Evolutionary conservation across 2,329 filamentous ascomycete genomes (phyloP).

Genomic region (Cryoendolithus antarcticus): DNA sequence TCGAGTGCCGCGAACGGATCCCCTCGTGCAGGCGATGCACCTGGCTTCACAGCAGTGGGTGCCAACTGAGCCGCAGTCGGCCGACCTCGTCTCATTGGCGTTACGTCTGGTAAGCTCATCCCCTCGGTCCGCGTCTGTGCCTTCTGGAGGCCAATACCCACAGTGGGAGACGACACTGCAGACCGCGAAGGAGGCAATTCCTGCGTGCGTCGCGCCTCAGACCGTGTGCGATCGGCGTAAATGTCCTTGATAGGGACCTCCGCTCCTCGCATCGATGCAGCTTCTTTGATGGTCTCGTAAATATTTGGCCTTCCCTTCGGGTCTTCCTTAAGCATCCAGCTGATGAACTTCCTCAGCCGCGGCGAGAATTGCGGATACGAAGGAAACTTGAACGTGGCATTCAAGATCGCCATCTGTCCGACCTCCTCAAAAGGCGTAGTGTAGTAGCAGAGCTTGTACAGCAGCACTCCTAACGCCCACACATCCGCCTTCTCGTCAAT

Average conservation of each 20-base stretch:
- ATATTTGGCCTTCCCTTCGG: constrained; percentile 76
- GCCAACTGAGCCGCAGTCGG: constrained; percentile 41
- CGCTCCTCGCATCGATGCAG: constrained; percentile 77
- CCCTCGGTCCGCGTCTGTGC: constrained; percentile 60
- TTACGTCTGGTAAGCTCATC: constrained; percentile 71
- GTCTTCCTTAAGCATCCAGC: constrained; percentile 81
- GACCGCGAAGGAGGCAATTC: constrained; percentile 44
- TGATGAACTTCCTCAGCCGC: constrained; percentile 76
- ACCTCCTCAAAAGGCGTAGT: constrained; percentile 98
- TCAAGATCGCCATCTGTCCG: constrained; percentile 91
- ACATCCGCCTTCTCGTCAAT: constrained; percentile 99
- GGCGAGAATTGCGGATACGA: constrained; percentile 82
- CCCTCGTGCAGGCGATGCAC: constrained; percentile 38
- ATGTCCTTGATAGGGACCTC: constrained; percentile 74
- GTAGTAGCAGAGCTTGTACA: constrained; percentile 99
- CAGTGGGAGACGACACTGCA: constrained; percentile 15
- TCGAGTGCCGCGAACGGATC: constrained; percentile 92
- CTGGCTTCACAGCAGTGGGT: constrained; percentile 37
- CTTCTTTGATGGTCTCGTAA: constrained; percentile 80
- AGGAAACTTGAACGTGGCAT: constrained; percentile 87
- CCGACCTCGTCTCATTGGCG: constrained; percentile 83
- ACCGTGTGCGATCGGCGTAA: constrained; percentile 44
- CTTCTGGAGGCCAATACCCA: constrained; percentile 62
- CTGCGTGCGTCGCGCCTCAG: constrained; percentile 52
- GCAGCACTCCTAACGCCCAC: constrained; percentile 85